Percentiles rank a stretch among this genome's conserved stretches.
phyloP scores from a whole-genome alignment of 163 green algal species.

The Scenedesmus sp. region DNA sequence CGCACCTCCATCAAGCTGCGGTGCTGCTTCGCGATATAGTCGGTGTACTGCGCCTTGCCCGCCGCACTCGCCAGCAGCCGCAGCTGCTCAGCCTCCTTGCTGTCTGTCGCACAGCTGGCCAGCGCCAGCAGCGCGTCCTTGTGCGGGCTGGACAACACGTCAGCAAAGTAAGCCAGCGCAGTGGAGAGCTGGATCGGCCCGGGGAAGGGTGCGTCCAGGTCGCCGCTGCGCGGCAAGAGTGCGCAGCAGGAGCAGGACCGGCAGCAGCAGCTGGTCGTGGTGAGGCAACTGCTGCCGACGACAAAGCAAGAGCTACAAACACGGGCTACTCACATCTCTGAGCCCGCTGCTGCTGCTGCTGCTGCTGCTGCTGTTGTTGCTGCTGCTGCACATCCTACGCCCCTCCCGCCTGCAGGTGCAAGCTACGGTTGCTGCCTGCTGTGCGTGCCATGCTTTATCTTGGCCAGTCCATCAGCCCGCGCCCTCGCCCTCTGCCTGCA shows the following conservation, averaged over 20 bases:
- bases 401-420: too few relatives aligned
- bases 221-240: slow-evolving; percentile 28
- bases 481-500: not conserved
- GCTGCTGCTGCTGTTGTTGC: too few relatives aligned
- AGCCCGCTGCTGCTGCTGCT: too few relatives aligned
- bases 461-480: too few relatives aligned
- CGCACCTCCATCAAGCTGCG: slow-evolving; percentile 54
- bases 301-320: not conserved
- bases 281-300: too few relatives aligned
- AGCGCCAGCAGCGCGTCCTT: slow-evolving; percentile 83
- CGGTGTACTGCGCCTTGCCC: slow-evolving; percentile 82
- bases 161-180: slow-evolving; percentile 86
- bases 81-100: slow-evolving; percentile 73
- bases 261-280: not conserved
- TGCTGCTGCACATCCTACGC: too few relatives aligned
- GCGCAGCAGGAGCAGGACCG: not conserved
- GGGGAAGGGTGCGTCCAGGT: slow-evolving; percentile 70
- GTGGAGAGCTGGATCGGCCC: slow-evolving; percentile 77
- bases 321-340: not conserved
- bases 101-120: slow-evolving; percentile 77
- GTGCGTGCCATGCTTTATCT: too few relatives aligned
- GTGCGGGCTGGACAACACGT: slow-evolving; percentile 85
- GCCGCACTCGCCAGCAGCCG: slow-evolving; percentile 71
- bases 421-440: too few relatives aligned
- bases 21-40: slow-evolving; percentile 67